Conservation (phyloP, 345 rosid genomes). For the Euphorbia lathyris region DNA sequence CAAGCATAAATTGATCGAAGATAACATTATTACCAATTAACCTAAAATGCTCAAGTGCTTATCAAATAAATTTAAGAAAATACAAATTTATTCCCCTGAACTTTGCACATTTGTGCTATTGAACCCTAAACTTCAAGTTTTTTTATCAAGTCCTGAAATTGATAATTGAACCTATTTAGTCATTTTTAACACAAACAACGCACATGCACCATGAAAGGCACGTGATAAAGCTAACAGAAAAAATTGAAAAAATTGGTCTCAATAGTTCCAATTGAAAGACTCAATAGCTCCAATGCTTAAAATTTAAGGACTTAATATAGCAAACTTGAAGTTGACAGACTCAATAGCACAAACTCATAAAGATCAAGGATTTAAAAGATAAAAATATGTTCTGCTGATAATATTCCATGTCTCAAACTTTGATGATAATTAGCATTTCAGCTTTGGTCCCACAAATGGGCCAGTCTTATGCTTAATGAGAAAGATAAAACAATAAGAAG, state of each 20-base stretch:
- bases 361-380: background rate
- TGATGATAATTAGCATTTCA: background rate
- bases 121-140: background rate
- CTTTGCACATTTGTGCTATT: background rate
- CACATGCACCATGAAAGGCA: background rate
- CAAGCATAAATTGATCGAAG: background rate
- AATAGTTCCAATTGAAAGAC: background rate
- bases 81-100: background rate
- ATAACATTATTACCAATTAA: background rate
- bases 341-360: background rate
- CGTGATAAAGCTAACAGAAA: background rate
- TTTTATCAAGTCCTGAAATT: background rate
- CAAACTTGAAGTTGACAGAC: background rate
- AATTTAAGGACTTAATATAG: background rate
- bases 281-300: background rate
- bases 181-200: background rate
- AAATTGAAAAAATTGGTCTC: background rate
- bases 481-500: background rate
- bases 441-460: background rate
- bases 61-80: background rate
- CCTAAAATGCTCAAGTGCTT: background rate
- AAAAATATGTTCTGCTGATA: background rate
- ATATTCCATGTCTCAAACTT: background rate
- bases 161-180: background rate
- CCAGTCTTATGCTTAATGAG: background rate